Evolutionary conservation across 441 rosid species (phyloP).

Genomic region (Viola pubescens): DNA sequence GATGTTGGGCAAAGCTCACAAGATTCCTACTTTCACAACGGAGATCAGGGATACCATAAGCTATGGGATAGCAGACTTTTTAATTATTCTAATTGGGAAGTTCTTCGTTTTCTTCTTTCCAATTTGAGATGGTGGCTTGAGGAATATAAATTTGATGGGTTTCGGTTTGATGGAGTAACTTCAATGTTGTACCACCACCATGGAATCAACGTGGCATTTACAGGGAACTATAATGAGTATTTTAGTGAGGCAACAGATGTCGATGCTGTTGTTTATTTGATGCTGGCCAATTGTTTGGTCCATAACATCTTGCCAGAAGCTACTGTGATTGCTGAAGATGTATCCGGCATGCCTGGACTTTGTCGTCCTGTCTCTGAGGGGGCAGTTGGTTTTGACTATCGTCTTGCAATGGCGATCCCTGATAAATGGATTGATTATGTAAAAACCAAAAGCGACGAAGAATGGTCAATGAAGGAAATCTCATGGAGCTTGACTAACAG

Average conservation of each 20-base stretch:
- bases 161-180: slow-evolving; percentile 77
- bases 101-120: slow-evolving; percentile 74
- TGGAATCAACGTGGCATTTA: slow-evolving; percentile 60
- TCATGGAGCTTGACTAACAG: slow-evolving; percentile 59
- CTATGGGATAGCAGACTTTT: slow-evolving; percentile 80
- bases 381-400: slow-evolving; percentile 66
- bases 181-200: slow-evolving; percentile 85
- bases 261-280: slow-evolving; percentile 74
- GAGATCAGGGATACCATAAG: slow-evolving; percentile 69
- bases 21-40: slow-evolving; percentile 72
- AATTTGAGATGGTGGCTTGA: slow-evolving; percentile 88
- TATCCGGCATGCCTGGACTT: slow-evolving; percentile 89
- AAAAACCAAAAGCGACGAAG: slow-evolving; percentile 68
- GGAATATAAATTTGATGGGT: slow-evolving; percentile 75
- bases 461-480: slow-evolving; percentile 74
- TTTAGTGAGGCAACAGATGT: slow-evolving; percentile 71
- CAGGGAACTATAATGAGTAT: slow-evolving; percentile 62
- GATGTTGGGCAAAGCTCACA: slow-evolving; percentile 73
- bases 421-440: slow-evolving; percentile 80
- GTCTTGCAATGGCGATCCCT: slow-evolving; percentile 85
- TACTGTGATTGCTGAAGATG: slow-evolving; percentile 78
- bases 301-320: slow-evolving; percentile 61
- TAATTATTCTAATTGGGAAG: slow-evolving; percentile 85
- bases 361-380: slow-evolving; percentile 54
- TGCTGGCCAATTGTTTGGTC: slow-evolving; percentile 67